These are phyloP conservation scores for Aristolochia fimbriata DNA, from an alignment of 164 flowering plant genomes.

Conservation along the genomic window DNA sequence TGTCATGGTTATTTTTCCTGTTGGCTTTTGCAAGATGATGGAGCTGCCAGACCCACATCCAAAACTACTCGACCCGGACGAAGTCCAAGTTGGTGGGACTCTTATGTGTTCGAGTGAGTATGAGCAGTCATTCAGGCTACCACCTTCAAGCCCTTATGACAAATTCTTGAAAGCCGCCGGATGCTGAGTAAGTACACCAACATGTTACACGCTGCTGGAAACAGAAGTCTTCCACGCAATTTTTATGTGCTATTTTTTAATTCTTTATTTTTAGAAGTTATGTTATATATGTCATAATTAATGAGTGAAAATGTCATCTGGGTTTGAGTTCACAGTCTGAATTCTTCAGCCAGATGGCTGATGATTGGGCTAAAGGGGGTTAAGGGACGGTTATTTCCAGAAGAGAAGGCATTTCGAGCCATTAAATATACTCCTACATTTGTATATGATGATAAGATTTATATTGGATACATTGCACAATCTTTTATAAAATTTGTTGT, in stretches of 20 bases:
- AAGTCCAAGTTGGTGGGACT: slow-evolving; percentile 9
- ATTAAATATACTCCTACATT: no score
- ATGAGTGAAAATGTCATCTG: no score
- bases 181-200: slow-evolving; percentile 28
- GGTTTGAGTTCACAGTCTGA: no score
- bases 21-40: slow-evolving; percentile 15
- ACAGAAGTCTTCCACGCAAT: neutral
- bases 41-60: slow-evolving; percentile 11
- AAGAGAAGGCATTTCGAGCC: no score
- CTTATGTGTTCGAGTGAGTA: slow-evolving; percentile 30
- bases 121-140: slow-evolving; percentile 53
- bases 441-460: no score
- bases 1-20: neutral
- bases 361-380: no score
- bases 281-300: neutral
- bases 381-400: no score
- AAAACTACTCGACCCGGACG: slow-evolving; percentile 8
- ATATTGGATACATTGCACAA: no score
- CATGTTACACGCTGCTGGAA: neutral
- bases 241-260: slow-evolving; percentile 7
- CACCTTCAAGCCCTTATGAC: slow-evolving; percentile 91
- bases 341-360: no score
- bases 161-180: slow-evolving; percentile 93
- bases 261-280: slow-evolving; percentile 8
- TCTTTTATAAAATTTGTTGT: no score